These are phyloP conservation scores for Pistacia atlantica DNA, from an alignment of 345 rosid genomes.

Conservation along the genomic window DNA sequence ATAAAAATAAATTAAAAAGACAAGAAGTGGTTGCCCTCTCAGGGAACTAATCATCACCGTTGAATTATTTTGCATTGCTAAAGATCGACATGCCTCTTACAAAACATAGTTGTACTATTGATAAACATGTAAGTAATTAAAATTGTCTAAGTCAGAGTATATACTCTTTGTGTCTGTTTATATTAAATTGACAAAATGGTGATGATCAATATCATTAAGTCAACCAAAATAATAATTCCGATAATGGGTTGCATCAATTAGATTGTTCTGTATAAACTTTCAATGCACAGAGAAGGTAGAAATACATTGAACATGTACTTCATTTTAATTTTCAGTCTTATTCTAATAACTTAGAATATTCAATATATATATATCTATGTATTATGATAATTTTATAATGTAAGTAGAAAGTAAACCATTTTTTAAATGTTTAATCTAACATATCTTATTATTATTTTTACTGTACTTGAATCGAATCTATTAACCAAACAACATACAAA, in stretches of 20 bases:
- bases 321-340: background rate
- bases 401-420: slow-evolving; percentile 9
- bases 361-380: background rate
- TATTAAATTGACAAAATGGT: slow-evolving; percentile 2
- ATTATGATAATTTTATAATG: background rate
- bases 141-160: too few species aligned
- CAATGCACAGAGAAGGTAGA: background rate
- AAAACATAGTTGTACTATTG: background rate
- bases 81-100: background rate
- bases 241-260: slow-evolving; percentile 14
- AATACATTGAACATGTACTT: slow-evolving; percentile 25
- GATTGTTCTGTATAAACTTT: background rate
- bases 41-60: background rate
- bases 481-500: background rate
- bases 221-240: slow-evolving; percentile 24
- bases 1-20: background rate
- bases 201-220: slow-evolving; percentile 16
- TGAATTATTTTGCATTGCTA: background rate
- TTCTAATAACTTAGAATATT: background rate
- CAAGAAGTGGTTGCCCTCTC: background rate
- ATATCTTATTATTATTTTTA: too few species aligned
- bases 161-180: too few species aligned
- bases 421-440: background rate
- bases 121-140: slow-evolving; percentile 5
- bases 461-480: background rate